phyloP scores from a whole-genome alignment of 805 yeast genomes.

The Saccharomycopsis selenospora region DNA sequence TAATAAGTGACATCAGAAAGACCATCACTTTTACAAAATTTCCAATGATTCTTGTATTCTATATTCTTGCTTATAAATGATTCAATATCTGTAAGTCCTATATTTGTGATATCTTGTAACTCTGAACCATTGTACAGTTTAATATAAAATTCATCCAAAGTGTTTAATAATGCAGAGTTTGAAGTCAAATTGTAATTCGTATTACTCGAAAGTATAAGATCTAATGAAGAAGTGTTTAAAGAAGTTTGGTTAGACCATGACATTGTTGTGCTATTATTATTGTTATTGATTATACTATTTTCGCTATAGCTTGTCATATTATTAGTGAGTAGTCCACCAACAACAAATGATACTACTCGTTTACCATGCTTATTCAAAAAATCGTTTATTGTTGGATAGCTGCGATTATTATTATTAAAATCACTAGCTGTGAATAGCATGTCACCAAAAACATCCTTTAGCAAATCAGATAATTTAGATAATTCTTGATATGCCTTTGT shows the following conservation, averaged over 20 bases:
- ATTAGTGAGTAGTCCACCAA: no score
- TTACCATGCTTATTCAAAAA: neutral
- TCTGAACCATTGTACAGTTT: neutral
- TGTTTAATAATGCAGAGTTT: neutral
- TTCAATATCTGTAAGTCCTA: neutral
- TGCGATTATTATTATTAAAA: neutral
- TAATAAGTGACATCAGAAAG: neutral
- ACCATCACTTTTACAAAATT: neutral
- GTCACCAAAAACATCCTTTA: neutral
- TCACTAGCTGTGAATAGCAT: conserved; percentile 3
- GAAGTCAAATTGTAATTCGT: neutral
- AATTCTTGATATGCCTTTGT: neutral
- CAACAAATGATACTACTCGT: conserved; percentile 2
- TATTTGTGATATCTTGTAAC: neutral
- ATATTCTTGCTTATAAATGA: neutral
- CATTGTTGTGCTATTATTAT: no score
- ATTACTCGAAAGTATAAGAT: no score
- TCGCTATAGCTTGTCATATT: no score
- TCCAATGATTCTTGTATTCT: neutral
- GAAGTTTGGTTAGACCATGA: no score
- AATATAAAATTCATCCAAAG: neutral
- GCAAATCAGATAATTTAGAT: conserved; percentile 1
- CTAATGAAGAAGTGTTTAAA: no score
- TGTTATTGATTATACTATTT: no score
- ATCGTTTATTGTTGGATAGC: conserved; percentile 1